A percentile compares a stretch with the other conserved stretches of the same genome.
Conservation (phyloP, 176 grass and related monocot genomes). For the Tillandsia leiboldiana region DNA sequence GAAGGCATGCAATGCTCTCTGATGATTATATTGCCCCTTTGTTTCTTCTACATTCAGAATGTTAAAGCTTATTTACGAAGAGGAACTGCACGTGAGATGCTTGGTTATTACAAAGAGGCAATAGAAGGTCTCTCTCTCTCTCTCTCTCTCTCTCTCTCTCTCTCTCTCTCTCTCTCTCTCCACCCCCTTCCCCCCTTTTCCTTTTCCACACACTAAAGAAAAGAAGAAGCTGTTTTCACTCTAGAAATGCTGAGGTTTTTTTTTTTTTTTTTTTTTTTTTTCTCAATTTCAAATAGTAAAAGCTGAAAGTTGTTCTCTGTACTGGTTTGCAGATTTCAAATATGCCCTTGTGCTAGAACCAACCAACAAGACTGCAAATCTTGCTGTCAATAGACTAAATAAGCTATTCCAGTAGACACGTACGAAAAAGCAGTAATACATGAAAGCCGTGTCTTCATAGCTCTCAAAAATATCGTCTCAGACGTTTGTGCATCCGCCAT, state of each 20-base stretch:
- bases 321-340: conserved; percentile 73
- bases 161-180: conserved; percentile 4
- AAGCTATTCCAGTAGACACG: conserved; percentile 65
- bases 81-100: conserved; percentile 89
- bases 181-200: too few relatives aligned
- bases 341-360: conserved; percentile 90
- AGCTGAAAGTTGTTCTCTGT: too few relatives aligned
- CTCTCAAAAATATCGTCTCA: too few relatives aligned
- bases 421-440: too few relatives aligned
- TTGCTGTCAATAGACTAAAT: conserved; percentile 66
- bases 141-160: conserved; percentile 8
- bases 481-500: too few relatives aligned
- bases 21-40: neutral
- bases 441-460: too few relatives aligned
- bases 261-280: too few relatives aligned
- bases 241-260: too few relatives aligned
- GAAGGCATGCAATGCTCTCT: neutral
- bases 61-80: conserved; percentile 95
- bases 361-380: conserved; percentile 76
- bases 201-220: too few relatives aligned
- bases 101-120: conserved; percentile 87
- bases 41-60: conserved; percentile 31
- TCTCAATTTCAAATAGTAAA: too few relatives aligned
- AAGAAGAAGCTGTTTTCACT: too few relatives aligned
- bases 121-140: conserved; percentile 57